Percentiles rank a stretch among this genome's conserved stretches.
Conservation (phyloP, 768 basidiomycete species). For the Gymnopilus junonius region DNA sequence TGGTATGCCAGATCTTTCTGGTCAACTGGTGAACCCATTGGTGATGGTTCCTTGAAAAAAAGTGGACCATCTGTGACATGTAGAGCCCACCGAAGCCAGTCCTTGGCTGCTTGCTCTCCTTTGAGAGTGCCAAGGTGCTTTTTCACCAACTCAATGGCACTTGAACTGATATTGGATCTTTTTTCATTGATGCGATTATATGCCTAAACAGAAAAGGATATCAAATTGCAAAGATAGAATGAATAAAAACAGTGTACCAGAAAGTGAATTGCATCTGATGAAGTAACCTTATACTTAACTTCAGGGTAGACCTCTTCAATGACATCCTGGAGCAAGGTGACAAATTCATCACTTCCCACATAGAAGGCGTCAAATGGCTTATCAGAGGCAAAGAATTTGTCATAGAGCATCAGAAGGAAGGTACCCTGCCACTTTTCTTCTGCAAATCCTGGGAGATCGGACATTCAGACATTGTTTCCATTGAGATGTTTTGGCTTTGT, state of each 20-base stretch:
- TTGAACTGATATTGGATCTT: slow-evolving; percentile 15
- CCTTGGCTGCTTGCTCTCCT: background rate
- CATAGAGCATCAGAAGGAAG: slow-evolving; percentile 21
- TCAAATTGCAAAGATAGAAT: background rate
- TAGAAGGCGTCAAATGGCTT: slow-evolving; percentile 14
- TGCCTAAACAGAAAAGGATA: slow-evolving; percentile 2
- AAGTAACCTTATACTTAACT: slow-evolving; percentile 5
- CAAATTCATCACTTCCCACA: slow-evolving; percentile 12
- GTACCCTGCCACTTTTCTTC: slow-evolving; percentile 2
- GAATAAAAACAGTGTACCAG: slow-evolving; percentile 9
- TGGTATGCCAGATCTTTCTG: slow-evolving; percentile 14
- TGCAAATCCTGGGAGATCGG: slow-evolving; percentile 19
- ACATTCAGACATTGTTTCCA: slow-evolving; percentile 10
- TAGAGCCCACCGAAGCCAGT: slow-evolving; percentile 20
- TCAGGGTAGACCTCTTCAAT: slow-evolving; percentile 16
- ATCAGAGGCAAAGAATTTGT: slow-evolving; percentile 20
- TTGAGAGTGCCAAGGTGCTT: slow-evolving; percentile 5
- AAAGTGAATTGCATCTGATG: slow-evolving; percentile 8
- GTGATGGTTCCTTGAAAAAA: slow-evolving; percentile 14
- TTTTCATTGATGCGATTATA: slow-evolving; percentile 24
- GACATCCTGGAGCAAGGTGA: slow-evolving; percentile 13
- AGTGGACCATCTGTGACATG: slow-evolving; percentile 20
- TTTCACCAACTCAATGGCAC: slow-evolving; percentile 10
- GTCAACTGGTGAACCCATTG: slow-evolving; percentile 1
- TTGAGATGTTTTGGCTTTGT: slow-evolving; percentile 5